Percentiles rank a stretch among this genome's conserved stretches.
Evolutionary conservation across 1,284 basidiomycete species (phyloP).

Genomic region (Puccinia novopanici): DNA sequence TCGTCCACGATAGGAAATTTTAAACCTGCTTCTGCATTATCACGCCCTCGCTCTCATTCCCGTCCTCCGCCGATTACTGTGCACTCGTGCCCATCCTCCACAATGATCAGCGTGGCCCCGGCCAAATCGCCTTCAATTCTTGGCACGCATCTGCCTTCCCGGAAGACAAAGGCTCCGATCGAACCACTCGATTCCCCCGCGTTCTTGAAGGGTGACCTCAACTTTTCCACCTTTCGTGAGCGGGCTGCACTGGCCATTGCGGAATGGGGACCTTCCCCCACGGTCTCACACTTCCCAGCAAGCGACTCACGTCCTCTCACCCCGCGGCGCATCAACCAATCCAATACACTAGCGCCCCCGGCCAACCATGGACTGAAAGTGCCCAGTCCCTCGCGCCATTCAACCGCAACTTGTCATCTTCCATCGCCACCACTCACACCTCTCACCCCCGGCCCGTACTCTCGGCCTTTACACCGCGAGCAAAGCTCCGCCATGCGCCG

Average conservation of each 20-base stretch:
- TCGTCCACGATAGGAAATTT: background rate
- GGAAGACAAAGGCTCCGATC: background rate
- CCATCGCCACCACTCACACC: constrained; percentile 35
- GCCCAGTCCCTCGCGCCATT: background rate
- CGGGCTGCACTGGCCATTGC: constrained; percentile 6
- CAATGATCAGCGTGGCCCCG: no score
- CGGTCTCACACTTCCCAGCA: background rate
- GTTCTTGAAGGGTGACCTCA: constrained; percentile 38
- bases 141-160: background rate
- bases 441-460: constrained; percentile 37
- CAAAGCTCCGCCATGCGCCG: background rate
- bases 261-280: constrained; percentile 44
- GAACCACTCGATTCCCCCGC: constrained; percentile 35
- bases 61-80: constrained; percentile 19
- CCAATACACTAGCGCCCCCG: background rate
- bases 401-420: background rate
- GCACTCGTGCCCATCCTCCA: background rate
- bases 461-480: constrained; percentile 33
- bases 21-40: background rate
- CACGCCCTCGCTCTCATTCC: constrained; percentile 25
- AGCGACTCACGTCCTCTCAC: background rate
- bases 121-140: no score
- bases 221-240: constrained; percentile 16
- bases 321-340: constrained; percentile 10
- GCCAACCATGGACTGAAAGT: constrained; percentile 7